Evolutionary conservation across 495 filamentous ascomycete genomes (phyloP).

Genomic region (Aspergillus steynii): DNA sequence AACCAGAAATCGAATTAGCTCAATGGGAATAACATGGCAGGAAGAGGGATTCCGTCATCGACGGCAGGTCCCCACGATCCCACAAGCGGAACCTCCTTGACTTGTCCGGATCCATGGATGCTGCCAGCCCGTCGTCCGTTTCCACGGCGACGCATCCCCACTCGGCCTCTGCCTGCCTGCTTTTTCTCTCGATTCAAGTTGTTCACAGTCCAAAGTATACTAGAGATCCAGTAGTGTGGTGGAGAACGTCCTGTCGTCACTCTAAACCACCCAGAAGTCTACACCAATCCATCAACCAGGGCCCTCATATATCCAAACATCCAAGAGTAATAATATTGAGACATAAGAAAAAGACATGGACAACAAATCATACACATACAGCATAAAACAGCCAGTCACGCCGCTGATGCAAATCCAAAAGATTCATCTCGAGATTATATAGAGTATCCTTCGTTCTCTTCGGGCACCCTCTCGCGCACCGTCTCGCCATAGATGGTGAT

Average conservation of each 20-base stretch:
- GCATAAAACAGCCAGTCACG: conserved; percentile 13
- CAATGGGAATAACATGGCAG: background rate
- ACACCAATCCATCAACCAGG: background rate
- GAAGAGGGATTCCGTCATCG: conserved; percentile 3
- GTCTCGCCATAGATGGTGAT: conserved; percentile 79
- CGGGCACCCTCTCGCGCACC: conserved; percentile 41
- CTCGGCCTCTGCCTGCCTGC: no score
- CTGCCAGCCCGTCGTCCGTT: conserved; percentile 7
- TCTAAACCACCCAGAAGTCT: no score
- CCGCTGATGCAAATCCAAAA: conserved; percentile 8
- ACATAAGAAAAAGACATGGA: background rate
- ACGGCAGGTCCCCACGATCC: conserved; percentile 20
- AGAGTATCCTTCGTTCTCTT: conserved; percentile 49
- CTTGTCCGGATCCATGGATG: conserved; percentile 23
- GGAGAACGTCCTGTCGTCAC: no score
- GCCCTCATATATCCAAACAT: background rate
- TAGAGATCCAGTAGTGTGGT: no score
- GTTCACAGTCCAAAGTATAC: no score
- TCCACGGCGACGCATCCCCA: conserved; percentile 11
- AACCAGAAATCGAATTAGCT: no score
- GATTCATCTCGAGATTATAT: conserved; percentile 29
- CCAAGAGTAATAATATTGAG: background rate
- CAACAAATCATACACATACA: background rate
- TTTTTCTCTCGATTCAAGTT: no score
- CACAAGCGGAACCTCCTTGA: conserved; percentile 14